Conservation (phyloP, 208 protist species). For the Crithidia fasciculata region DNA sequence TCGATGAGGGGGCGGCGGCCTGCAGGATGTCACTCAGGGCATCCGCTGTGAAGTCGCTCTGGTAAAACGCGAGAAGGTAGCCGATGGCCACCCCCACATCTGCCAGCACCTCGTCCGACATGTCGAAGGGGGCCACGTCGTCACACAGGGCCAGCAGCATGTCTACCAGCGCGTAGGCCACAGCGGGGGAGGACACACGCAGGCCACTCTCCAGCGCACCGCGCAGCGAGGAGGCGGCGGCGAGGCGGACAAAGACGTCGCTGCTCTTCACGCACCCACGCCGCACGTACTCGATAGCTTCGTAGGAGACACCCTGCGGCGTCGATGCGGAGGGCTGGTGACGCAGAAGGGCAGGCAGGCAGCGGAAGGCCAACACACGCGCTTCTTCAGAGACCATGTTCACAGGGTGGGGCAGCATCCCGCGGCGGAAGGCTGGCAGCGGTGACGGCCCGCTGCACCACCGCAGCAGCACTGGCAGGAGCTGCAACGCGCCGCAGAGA, state of each 20-base stretch:
- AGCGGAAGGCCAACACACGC: slow-evolving; percentile 45
- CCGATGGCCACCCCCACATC: slow-evolving; percentile 52
- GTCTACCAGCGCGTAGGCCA: slow-evolving; percentile 31
- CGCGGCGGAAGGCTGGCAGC: slow-evolving; percentile 38
- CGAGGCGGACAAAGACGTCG: slow-evolving; percentile 35
- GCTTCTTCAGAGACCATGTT: slow-evolving; percentile 42
- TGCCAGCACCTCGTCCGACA: slow-evolving; percentile 32
- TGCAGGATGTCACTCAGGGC: slow-evolving; percentile 27
- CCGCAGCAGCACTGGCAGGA: slow-evolving; percentile 62
- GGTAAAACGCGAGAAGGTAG: slow-evolving; percentile 48
- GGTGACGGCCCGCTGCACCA: slow-evolving; percentile 28
- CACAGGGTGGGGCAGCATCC: slow-evolving; percentile 62
- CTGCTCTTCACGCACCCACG: slow-evolving; percentile 25
- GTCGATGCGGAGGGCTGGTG: slow-evolving; percentile 19
- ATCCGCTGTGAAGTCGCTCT: slow-evolving; percentile 38
- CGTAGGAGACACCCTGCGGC: slow-evolving; percentile 21
- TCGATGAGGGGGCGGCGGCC: slow-evolving; percentile 11
- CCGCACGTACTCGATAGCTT: slow-evolving; percentile 49
- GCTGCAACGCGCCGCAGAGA: slow-evolving; percentile 38
- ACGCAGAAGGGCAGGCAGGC: slow-evolving; percentile 38
- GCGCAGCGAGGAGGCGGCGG: slow-evolving; percentile 37
- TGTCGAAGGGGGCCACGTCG: slow-evolving; percentile 22
- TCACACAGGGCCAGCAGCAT: slow-evolving; percentile 36
- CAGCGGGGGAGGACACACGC: slow-evolving; percentile 24
- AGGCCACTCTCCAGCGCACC: slow-evolving; percentile 41